These are phyloP conservation scores for Penicillium angulare DNA, from an alignment of 495 filamentous ascomycete species.

Conservation along the genomic window DNA sequence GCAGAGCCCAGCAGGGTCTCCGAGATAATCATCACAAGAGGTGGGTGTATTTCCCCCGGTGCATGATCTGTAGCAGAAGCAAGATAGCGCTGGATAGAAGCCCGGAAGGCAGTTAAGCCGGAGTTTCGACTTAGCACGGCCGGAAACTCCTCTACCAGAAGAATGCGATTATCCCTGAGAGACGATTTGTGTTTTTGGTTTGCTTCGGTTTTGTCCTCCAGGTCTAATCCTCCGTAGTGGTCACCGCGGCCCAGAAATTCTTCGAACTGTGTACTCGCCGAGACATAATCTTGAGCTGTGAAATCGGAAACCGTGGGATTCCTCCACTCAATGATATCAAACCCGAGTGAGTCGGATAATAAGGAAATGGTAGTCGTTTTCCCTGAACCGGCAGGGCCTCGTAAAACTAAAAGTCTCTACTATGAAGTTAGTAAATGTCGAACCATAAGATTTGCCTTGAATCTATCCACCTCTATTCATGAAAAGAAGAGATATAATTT, in stretches of 20 bases:
- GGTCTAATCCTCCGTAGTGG: constrained; percentile 72
- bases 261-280: constrained; percentile 75
- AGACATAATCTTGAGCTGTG: constrained; percentile 56
- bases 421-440: too few relatives aligned
- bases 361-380: constrained; percentile 85
- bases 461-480: too few relatives aligned
- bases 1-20: constrained; percentile 78
- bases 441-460: too few relatives aligned
- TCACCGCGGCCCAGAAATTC: constrained; percentile 82
- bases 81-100: constrained; percentile 70
- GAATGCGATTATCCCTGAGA: constrained; percentile 51
- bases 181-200: constrained; percentile 9
- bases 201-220: constrained; percentile 25
- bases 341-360: constrained; percentile 67
- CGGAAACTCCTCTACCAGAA: constrained; percentile 94
- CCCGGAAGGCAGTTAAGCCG: constrained; percentile 69
- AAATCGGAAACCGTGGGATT: constrained; percentile 67
- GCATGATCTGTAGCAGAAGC: constrained; percentile 41
- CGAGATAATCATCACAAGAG: constrained; percentile 85
- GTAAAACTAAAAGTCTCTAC: constrained; percentile 78
- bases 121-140: constrained; percentile 71
- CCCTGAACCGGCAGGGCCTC: constrained; percentile 87
- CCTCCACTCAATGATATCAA: constrained; percentile 84
- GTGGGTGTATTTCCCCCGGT: constrained; percentile 48
- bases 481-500: not conserved